phyloP scores from a whole-genome alignment of 164 flowering plant species.

The Aristolochia fimbriata region DNA sequence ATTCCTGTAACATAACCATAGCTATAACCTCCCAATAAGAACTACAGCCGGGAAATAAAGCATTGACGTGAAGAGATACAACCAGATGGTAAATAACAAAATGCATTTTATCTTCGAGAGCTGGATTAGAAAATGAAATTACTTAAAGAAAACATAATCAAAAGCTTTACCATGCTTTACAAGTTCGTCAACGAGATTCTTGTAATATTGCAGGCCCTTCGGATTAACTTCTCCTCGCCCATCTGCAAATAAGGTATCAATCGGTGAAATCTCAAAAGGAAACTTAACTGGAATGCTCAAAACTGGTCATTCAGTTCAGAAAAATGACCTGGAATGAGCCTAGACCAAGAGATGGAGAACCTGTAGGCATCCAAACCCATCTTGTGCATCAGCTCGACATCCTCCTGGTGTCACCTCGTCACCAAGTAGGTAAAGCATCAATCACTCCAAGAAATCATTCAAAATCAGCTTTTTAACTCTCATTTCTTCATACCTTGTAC shows the following conservation, averaged over 20 bases:
- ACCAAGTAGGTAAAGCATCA: neutral
- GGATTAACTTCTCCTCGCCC: conserved; percentile 4
- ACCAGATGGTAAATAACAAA: neutral
- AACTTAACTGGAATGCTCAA: neutral
- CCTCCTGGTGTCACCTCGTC: conserved; percentile 7
- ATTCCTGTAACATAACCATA: conserved; percentile 8
- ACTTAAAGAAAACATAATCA: neutral
- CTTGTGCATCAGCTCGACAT: conserved; percentile 13
- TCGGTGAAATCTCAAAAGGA: neutral
- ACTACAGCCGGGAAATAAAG: too few relatives aligned
- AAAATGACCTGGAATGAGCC: conserved; percentile 11
- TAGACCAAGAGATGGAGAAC: conserved; percentile 17
- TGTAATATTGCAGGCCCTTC: conserved; percentile 17
- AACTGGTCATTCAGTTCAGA: neutral
- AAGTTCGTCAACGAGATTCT: conserved; percentile 24
- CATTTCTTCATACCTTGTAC: conserved; percentile 7
- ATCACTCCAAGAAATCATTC: too few relatives aligned
- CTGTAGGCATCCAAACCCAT: conserved; percentile 16
- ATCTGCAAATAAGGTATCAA: neutral
- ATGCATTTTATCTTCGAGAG: conserved; percentile 3
- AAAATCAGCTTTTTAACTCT: neutral
- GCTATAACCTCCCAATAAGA: neutral
- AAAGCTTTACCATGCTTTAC: too few relatives aligned
- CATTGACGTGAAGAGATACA: neutral
- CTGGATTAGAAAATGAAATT: conserved; percentile 8